Percentiles rank a stretch among this genome's conserved stretches.
Conservation (phyloP, 2,329 filamentous ascomycete genomes). For the Penicillium sp. region DNA sequence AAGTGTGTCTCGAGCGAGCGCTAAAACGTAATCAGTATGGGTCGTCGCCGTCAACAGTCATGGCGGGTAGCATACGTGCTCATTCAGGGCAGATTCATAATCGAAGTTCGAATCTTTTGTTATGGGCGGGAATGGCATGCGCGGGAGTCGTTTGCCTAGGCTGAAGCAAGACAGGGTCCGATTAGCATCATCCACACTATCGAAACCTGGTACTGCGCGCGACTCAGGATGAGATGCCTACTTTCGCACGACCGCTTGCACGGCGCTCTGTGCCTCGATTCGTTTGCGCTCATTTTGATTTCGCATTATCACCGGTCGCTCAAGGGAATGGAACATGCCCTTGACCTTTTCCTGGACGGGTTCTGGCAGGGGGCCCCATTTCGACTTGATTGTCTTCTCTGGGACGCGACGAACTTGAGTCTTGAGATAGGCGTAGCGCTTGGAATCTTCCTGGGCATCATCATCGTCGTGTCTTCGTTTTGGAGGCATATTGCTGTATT, state of each 20-base stretch:
- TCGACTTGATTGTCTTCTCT: conserved; percentile 44
- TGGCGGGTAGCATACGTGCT: conserved; percentile 36
- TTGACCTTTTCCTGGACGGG: conserved; percentile 43
- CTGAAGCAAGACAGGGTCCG: conserved; percentile 19
- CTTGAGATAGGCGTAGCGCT: conserved; percentile 40
- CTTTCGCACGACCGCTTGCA: conserved; percentile 43
- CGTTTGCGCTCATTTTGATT: conserved; percentile 43
- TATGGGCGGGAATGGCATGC: conserved; percentile 46
- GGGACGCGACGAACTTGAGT: conserved; percentile 42
- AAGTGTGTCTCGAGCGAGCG: conserved; percentile 39
- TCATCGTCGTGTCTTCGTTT: conserved; percentile 30
- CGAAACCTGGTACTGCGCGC: not conserved
- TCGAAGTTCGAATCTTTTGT: conserved; percentile 44
- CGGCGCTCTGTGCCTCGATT: conserved; percentile 42
- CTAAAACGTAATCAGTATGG: conserved; percentile 25
- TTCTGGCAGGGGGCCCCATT: conserved; percentile 46
- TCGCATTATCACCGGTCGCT: conserved; percentile 43
- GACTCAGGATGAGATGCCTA: conserved; percentile 21
- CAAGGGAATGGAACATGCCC: conserved; percentile 41
- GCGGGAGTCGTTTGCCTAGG: conserved; percentile 41
- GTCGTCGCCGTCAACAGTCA: not conserved
- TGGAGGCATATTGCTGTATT: conserved; percentile 21
- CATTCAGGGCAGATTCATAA: conserved; percentile 43
- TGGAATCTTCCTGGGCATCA: conserved; percentile 20
- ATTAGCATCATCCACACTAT: not conserved